Conservation (phyloP, 2,329 filamentous ascomycete genomes). For the Fusarium staphyleae region DNA sequence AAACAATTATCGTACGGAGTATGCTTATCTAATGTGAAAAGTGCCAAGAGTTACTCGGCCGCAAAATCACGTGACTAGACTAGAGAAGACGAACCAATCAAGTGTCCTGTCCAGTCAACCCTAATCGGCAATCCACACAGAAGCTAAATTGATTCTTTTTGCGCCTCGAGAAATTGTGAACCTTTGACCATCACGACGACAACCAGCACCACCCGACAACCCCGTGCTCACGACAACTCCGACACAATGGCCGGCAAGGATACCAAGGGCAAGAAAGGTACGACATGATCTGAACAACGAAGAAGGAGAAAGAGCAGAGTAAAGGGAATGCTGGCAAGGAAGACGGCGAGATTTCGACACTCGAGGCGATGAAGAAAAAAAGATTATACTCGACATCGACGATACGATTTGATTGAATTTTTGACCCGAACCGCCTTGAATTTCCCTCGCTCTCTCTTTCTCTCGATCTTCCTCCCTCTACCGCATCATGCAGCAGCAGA, state of each 20-base stretch:
- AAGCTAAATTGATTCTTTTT: conserved; percentile 30
- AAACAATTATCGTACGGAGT: not conserved
- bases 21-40: not conserved
- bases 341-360: not conserved
- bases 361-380: conserved; percentile 25
- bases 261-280: conserved; percentile 59
- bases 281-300: conserved; percentile 44
- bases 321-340: not conserved
- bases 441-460: conserved; percentile 3
- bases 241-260: conserved; percentile 48
- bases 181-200: conserved; percentile 35
- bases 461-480: conserved; percentile 27
- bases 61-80: conserved; percentile 18
- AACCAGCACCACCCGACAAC: conserved; percentile 37
- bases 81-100: conserved; percentile 14
- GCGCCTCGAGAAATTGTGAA: conserved; percentile 26
- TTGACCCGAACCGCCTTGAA: conserved; percentile 13
- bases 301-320: conserved; percentile 9
- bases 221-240: conserved; percentile 38
- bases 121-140: conserved; percentile 37
- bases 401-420: conserved; percentile 20
- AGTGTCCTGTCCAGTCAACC: conserved; percentile 18
- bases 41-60: not conserved
- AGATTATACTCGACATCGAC: conserved; percentile 12
- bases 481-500: conserved; percentile 74